phyloP scores from a whole-genome alignment of 495 filamentous ascomycete species.

The Haplographium delicatum region DNA sequence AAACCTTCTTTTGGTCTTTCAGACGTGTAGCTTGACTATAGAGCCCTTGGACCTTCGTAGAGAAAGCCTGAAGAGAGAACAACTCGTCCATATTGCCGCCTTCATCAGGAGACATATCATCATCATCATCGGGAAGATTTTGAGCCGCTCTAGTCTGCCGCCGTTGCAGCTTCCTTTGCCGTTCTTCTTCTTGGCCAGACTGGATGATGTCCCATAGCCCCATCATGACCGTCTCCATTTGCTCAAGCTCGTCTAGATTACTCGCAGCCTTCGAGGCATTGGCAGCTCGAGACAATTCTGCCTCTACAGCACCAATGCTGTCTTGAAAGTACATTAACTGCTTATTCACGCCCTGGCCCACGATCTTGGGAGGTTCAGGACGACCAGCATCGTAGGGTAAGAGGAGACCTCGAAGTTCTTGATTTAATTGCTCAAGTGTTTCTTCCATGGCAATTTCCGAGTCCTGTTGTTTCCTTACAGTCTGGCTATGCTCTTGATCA shows the following conservation, averaged over 20 bases:
- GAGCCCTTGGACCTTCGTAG: conserved; percentile 70
- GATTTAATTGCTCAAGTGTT: conserved; percentile 45
- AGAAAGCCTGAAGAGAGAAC: conserved; percentile 66
- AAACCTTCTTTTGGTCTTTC: conserved; percentile 76
- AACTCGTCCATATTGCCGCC: conserved; percentile 43
- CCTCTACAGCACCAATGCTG: conserved; percentile 33
- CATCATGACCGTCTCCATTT: conserved; percentile 55
- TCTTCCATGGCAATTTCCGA: conserved; percentile 33
- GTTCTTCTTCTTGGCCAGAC: conserved; percentile 54
- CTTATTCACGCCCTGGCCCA: conserved; percentile 39
- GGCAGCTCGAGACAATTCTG: conserved; percentile 23
- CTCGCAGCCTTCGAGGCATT: conserved; percentile 18
- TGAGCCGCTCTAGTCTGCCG: conserved; percentile 36
- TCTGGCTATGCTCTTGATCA: conserved; percentile 20
- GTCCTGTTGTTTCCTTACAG: conserved; percentile 12
- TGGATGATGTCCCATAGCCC: conserved; percentile 71
- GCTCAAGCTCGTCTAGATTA: conserved; percentile 35
- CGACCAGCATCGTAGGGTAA: conserved; percentile 41
- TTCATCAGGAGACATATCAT: conserved; percentile 40
- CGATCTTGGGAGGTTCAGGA: conserved; percentile 42
- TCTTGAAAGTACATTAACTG: conserved; percentile 50
- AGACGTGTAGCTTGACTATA: conserved; percentile 59
- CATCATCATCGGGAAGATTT: conserved; percentile 41
- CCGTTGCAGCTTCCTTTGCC: conserved; percentile 46
- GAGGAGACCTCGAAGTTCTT: conserved; percentile 46